Conservation (phyloP, 208 protist species). For the Trypanosoma avium region DNA sequence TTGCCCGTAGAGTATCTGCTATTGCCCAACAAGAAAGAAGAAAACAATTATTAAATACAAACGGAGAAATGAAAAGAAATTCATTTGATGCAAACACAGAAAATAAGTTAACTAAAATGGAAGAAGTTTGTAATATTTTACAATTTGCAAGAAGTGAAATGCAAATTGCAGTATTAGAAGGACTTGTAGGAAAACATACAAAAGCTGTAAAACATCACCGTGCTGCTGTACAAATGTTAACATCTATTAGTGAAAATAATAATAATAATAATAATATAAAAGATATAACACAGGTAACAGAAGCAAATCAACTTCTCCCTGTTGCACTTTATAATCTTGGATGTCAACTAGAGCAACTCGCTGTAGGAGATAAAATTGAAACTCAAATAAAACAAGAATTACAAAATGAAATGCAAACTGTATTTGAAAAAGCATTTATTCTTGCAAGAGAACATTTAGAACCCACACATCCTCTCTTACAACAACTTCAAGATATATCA, state of each 20-base stretch:
- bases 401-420: not conserved
- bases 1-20: not conserved
- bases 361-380: not conserved
- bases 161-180: slow-evolving; percentile 17
- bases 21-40: not conserved
- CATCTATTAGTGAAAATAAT: not conserved
- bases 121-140: not conserved
- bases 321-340: slow-evolving; percentile 20
- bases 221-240: slow-evolving; percentile 9
- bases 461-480: slow-evolving; percentile 12
- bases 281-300: not conserved
- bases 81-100: not conserved
- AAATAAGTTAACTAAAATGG: slow-evolving; percentile 1
- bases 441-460: slow-evolving; percentile 3
- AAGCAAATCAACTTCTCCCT: slow-evolving; percentile 17
- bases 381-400: not conserved
- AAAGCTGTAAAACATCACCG: slow-evolving; percentile 7
- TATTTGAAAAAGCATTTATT: slow-evolving; percentile 5
- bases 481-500: not conserved
- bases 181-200: slow-evolving; percentile 4
- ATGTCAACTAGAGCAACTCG: slow-evolving; percentile 10
- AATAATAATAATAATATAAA: not conserved
- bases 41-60: not conserved
- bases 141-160: slow-evolving; percentile 22
- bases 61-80: too few species aligned